phyloP scores from a whole-genome alignment of 1,139 yeast species.

The Candida sp. region DNA sequence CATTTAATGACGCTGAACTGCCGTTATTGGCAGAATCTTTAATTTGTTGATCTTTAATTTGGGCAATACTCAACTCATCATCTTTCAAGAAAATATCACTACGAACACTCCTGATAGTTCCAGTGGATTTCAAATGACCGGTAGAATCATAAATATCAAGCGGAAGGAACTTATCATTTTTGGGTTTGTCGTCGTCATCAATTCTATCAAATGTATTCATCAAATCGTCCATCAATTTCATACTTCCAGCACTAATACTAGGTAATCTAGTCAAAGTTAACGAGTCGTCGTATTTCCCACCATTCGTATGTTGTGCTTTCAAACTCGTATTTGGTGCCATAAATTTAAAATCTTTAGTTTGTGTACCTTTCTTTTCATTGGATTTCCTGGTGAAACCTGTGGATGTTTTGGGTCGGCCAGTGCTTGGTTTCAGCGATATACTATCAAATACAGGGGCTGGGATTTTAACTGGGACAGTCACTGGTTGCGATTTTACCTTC shows the following conservation, averaged over 20 bases:
- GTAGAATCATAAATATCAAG: not conserved
- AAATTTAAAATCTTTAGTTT: not conserved
- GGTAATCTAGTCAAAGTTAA: slow-evolving; percentile 23
- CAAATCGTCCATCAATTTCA: not conserved
- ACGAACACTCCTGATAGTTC: not conserved
- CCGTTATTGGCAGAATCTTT: slow-evolving; percentile 20
- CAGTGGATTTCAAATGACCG: not conserved
- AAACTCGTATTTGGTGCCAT: not conserved
- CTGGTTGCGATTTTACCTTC: not conserved
- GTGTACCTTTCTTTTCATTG: not conserved
- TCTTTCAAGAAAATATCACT: slow-evolving; percentile 36
- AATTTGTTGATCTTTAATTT: slow-evolving; percentile 38
- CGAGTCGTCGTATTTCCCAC: slow-evolving; percentile 1
- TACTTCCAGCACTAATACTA: slow-evolving; percentile 23
- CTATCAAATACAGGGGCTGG: not conserved
- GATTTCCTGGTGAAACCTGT: too few relatives aligned
- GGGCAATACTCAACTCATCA: slow-evolving; percentile 42
- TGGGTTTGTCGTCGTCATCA: not conserved
- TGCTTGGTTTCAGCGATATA: not conserved
- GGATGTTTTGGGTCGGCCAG: not conserved
- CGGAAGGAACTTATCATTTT: not conserved
- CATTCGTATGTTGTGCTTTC: not conserved
- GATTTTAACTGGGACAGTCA: not conserved
- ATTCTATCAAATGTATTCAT: not conserved
- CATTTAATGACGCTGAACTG: slow-evolving; percentile 13